Base-by-base conservation (phyloP, 495 filamentous ascomycete species). In the Aspergillus sclerotiicarbonarius region DNA sequence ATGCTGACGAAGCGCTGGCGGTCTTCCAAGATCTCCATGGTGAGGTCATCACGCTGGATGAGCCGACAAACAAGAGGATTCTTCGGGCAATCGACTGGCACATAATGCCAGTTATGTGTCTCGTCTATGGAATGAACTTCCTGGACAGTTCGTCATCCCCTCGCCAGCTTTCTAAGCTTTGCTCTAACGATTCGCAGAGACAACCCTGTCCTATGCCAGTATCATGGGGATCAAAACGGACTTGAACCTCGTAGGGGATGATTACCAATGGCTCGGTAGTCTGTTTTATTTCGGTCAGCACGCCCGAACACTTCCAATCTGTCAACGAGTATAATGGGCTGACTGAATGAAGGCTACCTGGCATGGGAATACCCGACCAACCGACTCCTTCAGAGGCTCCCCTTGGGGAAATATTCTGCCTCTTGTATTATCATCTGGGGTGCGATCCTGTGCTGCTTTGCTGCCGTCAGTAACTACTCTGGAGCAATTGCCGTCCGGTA, bases 281-380 rank as follows among this genome's bases (percentile, higher is more conserved):
- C 67, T 82, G 61, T 87, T 88, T 62, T 88, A 88, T 62, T 86
- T 87, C 51, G 85, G 78, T 79, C 54, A 25, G 68, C 60, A 8
- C 44, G 21, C 6, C 20, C 16, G 21, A 18, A n/a, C 19, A 0
- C 4, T 12, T 8, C 8, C 12, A 16, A 43, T n/a, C 33, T 6
- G 50, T 32, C 20, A 32, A 19, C 15, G 44, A 15, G 8, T 16
- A 8, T 12, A 8, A 20, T 54, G 49, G 12, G 18, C 16, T 25
- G 35, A 21, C 10, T 30, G 54, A 35, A 10, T 43, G 19, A 35
- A 80, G 78, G 84, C 9, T 87, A 87, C 62, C 76, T 87, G n/a
- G 76, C 78, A 9, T 85, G 79, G 76, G 84, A 87, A 62, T 87
- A 84, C 63, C 84, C 83, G 1, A 85, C 84, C 30, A 84, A 80